These are phyloP conservation scores for Cicer arietinum DNA, from an alignment of 306 rosid species.

Conservation along the genomic window DNA sequence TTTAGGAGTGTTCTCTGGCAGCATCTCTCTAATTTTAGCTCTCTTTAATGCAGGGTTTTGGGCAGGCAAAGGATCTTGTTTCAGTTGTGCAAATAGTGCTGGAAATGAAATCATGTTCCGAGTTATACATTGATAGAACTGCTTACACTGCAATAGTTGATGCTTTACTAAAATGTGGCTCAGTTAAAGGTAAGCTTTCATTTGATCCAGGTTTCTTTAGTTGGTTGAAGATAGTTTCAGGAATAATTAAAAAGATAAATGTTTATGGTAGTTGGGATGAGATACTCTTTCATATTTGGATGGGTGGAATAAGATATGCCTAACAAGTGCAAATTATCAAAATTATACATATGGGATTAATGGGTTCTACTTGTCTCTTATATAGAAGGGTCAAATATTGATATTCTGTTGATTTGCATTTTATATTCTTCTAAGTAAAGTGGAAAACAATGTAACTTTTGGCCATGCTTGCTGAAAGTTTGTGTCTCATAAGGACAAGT, in stretches of 20 bases:
- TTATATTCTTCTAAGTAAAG: slow-evolving; percentile 10
- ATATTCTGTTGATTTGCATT: neutral
- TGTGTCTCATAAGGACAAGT: slow-evolving; percentile 4
- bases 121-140: slow-evolving; percentile 69
- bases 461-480: neutral
- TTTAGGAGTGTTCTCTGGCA: slow-evolving; percentile 29
- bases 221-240: slow-evolving; percentile 28
- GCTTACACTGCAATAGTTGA: slow-evolving; percentile 82
- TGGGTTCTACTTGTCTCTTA: slow-evolving; percentile 33
- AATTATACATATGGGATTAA: slow-evolving; percentile 24
- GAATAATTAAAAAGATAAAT: neutral
- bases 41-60: slow-evolving; percentile 67
- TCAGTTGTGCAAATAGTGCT: slow-evolving; percentile 64
- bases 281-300: neutral
- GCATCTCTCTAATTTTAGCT: slow-evolving; percentile 37
- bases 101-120: slow-evolving; percentile 72
- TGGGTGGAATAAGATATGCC: slow-evolving; percentile 11
- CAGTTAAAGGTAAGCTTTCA: slow-evolving; percentile 66
- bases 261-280: slow-evolving; percentile 20
- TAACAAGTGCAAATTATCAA: slow-evolving; percentile 1
- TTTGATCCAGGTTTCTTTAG: slow-evolving; percentile 14
- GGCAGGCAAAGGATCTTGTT: slow-evolving; percentile 65
- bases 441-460: neutral
- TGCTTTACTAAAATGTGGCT: slow-evolving; percentile 74
- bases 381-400: slow-evolving; percentile 24